These are phyloP conservation scores for Nakazawaea molendinolei DNA, from an alignment of 805 yeast species.

Conservation along the genomic window DNA sequence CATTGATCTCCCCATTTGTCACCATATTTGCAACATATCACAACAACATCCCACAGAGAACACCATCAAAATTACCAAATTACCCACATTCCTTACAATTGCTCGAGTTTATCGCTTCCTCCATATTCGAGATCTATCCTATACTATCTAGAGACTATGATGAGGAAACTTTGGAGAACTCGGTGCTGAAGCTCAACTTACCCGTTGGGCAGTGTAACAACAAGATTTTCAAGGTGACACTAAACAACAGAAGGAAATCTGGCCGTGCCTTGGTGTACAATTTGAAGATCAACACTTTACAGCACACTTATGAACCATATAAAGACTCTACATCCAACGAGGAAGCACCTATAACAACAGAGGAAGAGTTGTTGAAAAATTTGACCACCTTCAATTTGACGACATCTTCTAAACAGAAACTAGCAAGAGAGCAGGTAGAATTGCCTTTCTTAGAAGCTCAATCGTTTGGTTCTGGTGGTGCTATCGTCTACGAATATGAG, in stretches of 20 bases:
- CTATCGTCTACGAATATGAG: slow-evolving; percentile 92
- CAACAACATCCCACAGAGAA: slow-evolving; percentile 18
- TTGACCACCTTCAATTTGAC: slow-evolving; percentile 84
- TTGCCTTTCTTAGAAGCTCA: slow-evolving; percentile 92
- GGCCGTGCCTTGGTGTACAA: slow-evolving; percentile 66
- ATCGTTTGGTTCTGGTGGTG: slow-evolving; percentile 74
- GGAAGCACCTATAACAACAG: slow-evolving; percentile 26
- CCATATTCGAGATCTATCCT: slow-evolving; percentile 60
- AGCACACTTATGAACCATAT: slow-evolving; percentile 28
- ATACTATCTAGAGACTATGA: slow-evolving; percentile 23
- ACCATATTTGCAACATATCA: slow-evolving; percentile 32
- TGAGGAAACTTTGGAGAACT: slow-evolving; percentile 40
- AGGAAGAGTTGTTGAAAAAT: slow-evolving; percentile 52
- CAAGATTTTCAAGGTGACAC: slow-evolving; percentile 34
- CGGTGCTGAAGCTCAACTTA: slow-evolving; percentile 33
- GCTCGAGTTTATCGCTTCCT: slow-evolving; percentile 66
- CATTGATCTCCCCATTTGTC: slow-evolving; percentile 30
- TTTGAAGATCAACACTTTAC: slow-evolving; percentile 43
- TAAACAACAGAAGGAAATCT: slow-evolving; percentile 73
- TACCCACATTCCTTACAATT: slow-evolving; percentile 50
- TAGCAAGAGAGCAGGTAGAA: slow-evolving; percentile 79
- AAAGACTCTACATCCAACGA: slow-evolving; percentile 19
- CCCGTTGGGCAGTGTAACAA: slow-evolving; percentile 46
- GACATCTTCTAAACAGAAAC: slow-evolving; percentile 66
- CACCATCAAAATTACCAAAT: slow-evolving; percentile 19